phyloP scores from a whole-genome alignment of 306 rosid species.

The Dryas drummondii region DNA sequence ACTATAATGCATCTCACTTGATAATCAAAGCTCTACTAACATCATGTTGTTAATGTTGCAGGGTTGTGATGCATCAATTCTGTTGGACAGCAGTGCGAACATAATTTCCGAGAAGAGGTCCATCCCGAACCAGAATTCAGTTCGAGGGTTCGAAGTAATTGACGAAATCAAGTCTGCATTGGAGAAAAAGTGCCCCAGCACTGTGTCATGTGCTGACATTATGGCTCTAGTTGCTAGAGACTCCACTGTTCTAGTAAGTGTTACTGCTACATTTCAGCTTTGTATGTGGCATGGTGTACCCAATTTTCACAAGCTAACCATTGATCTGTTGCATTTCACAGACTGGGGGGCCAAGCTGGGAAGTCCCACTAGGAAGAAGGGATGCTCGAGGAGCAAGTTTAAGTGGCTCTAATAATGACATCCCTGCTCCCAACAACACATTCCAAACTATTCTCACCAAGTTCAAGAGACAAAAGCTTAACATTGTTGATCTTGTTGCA shows the following conservation, averaged over 20 bases:
- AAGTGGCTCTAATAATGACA: constrained; percentile 84
- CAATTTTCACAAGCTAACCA: constrained; percentile 10
- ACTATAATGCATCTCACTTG: neutral
- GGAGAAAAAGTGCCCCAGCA: constrained; percentile 71
- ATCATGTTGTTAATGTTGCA: constrained; percentile 33
- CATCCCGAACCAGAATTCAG: constrained; percentile 74
- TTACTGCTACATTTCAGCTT: constrained; percentile 7
- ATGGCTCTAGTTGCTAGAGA: constrained; percentile 85
- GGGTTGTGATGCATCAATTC: constrained; percentile 90
- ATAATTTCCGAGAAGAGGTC: constrained; percentile 70
- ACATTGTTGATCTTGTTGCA: constrained; percentile 82
- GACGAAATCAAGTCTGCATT: constrained; percentile 76
- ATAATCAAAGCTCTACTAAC: too few relatives aligned
- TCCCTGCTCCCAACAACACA: constrained; percentile 96
- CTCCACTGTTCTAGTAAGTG: constrained; percentile 69
- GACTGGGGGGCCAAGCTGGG: constrained; percentile 91
- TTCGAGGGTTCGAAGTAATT: constrained; percentile 69
- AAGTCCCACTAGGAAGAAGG: constrained; percentile 82
- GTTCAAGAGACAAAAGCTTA: constrained; percentile 72
- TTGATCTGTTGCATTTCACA: constrained; percentile 25
- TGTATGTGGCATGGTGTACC: neutral
- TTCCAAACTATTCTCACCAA: constrained; percentile 81
- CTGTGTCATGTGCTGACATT: constrained; percentile 91
- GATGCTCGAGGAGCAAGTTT: constrained; percentile 76
- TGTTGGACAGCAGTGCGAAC: constrained; percentile 63